Conservation (phyloP, 495 filamentous ascomycete genomes). For the Lepidopterella palustris region DNA sequence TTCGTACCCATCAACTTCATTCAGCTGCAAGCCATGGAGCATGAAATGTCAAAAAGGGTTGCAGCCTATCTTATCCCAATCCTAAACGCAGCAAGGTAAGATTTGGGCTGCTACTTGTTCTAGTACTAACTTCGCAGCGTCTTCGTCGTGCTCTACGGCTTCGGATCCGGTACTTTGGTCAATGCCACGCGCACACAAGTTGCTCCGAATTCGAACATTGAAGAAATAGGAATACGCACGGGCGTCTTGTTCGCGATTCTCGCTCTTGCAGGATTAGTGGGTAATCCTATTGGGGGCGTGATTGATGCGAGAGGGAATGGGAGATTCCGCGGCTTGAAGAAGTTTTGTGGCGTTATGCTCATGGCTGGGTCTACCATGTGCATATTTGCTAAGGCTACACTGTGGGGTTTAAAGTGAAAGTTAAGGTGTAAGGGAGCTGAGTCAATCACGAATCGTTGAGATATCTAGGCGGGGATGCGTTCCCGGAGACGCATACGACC, state of each 20-base stretch:
- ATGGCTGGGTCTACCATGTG: too few species aligned
- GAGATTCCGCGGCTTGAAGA: neutral
- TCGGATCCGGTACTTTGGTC: slow-evolving; percentile 66
- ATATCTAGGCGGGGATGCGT: too few species aligned
- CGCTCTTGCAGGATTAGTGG: neutral
- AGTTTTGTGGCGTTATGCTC: neutral
- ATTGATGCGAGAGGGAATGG: neutral
- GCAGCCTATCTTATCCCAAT: slow-evolving; percentile 60
- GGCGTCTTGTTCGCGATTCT: neutral
- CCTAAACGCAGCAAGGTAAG: slow-evolving; percentile 58
- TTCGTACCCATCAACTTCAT: slow-evolving; percentile 63
- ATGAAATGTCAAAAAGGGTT: slow-evolving; percentile 52
- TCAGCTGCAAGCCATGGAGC: slow-evolving; percentile 48
- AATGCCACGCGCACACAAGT: slow-evolving; percentile 53
- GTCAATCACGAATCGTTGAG: too few species aligned
- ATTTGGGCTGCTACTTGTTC: slow-evolving; percentile 51
- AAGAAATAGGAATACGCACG: neutral
- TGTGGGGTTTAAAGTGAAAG: too few species aligned
- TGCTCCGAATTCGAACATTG: slow-evolving; percentile 53
- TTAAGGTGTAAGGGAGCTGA: too few species aligned
- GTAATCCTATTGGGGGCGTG: neutral
- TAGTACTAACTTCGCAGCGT: slow-evolving; percentile 58
- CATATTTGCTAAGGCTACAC: too few species aligned
- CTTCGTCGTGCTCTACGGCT: slow-evolving; percentile 62
- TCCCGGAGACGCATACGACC: too few species aligned